Base-by-base conservation (phyloP, 192 early-diverging fungal genomes). In the Coemansia sp. region DNA sequence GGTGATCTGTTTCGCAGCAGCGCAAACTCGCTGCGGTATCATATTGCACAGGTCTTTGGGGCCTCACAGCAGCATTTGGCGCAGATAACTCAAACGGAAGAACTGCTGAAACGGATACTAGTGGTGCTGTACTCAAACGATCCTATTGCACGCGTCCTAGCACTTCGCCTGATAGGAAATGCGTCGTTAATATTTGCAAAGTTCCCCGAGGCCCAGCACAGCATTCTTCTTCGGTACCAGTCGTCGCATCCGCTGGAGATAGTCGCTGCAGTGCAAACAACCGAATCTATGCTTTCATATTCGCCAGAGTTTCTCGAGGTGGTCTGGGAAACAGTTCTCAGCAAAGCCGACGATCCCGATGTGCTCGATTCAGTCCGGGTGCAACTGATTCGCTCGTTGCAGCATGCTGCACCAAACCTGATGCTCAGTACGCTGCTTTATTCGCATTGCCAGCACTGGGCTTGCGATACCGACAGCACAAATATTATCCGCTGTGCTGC, bases 181-280 rank as follows among this genome's bases (percentile, higher is more conserved):
- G 78, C 67, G 4, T 75, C 82, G 22, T 23, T 67, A 2, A 65
- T 81, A 25, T 81, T 84, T 68, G 71, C 78, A 20, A 59, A 65
- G 54, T 78, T 65, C 21, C 71, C 71, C 5, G 78, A 84, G 53
- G 78, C 78, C 0, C 82, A 84, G 65, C 82, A 84, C 67, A 72
- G 75, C 56, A 67, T 81, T 36, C 63, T 84, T 14, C 61, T 74
- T 37, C 74, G 72, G 14, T 77, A 72, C 59, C 68, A 71, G 26
- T 84, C 82, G 21, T 62, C 68, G 2, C 74, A 84, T 42, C 74
- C 82, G 17, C 60, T 84, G 15, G 82, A 84, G 59, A 66, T 81
- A 49, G 72, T 64, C 0, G 78, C 82, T 15, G 78, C 72, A 2
- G 78, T 81, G 20, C 75, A 78, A 42, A 59, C 82, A 19, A 81